These are phyloP conservation scores for Spinellus fusiger DNA, from an alignment of 192 early-diverging fungal species.

Conservation along the genomic window DNA sequence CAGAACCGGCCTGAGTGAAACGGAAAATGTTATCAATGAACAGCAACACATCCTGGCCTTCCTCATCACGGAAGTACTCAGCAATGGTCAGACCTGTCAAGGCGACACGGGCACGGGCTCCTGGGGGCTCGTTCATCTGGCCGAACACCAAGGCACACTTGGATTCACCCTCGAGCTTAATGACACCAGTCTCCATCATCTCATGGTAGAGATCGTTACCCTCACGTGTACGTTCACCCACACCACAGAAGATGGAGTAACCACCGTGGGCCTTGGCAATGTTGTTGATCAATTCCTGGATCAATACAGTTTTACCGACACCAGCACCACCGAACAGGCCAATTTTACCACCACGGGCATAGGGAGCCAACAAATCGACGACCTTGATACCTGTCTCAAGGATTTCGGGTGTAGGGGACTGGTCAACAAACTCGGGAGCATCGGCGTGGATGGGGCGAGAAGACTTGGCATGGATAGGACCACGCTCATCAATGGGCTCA, in stretches of 20 bases:
- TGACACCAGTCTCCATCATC: conserved; percentile 68
- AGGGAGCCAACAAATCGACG: conserved; percentile 96
- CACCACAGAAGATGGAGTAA: conserved; percentile 98
- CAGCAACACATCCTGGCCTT: conserved; percentile 98
- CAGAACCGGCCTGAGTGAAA: conserved; percentile 99
- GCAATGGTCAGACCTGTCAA: conserved; percentile 97
- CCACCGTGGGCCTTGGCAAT: conserved; percentile 98
- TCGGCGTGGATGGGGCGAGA: conserved; percentile 87
- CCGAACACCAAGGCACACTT: conserved; percentile 97
- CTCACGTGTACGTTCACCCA: conserved; percentile 99
- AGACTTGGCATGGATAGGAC: conserved; percentile 91
- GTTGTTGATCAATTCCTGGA: conserved; percentile 99
- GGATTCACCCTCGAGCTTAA: conserved; percentile 89
- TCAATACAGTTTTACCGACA: conserved; percentile 99
- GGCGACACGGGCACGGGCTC: conserved; percentile 98
- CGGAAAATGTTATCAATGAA: conserved; percentile 99
- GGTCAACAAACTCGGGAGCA: conserved; percentile 93
- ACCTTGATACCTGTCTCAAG: conserved; percentile 99
- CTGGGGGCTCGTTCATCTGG: conserved; percentile 99
- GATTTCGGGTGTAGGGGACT: conserved; percentile 91
- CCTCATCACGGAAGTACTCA: conserved; percentile 99
- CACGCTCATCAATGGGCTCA: conserved; percentile 97
- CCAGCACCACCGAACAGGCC: conserved; percentile 99
- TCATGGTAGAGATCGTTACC: conserved; percentile 87
- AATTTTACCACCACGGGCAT: conserved; percentile 98